Base-by-base conservation (phyloP, 2,329 filamentous ascomycete genomes). In the Colletotrichum theobromicola region DNA sequence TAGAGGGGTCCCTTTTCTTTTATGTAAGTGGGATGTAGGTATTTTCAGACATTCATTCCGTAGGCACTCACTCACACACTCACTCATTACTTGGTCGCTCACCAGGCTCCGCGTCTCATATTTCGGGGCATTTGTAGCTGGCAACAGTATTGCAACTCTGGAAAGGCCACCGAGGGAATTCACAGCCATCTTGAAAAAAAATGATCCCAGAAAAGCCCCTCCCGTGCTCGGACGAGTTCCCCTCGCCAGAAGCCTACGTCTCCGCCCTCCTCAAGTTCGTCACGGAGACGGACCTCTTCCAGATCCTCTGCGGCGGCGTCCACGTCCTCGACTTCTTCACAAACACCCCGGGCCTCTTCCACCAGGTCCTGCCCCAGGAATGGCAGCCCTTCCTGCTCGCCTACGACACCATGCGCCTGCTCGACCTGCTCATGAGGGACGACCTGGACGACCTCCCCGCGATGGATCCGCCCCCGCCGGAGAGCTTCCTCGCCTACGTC, bases 321-420 rank as follows among this genome's bases (percentile, higher is more conserved):
- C 97, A 99, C 81, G 96, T 99, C 76, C 89, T 98, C 71, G 97
- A 99, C 83, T 98, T 99, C 84, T 95, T 98, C 85, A 98, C 95
- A 3, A 91, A 92, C 55, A 91, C 95, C 62, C 94, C 95, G 7
- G 94, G 95, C 76, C 89, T 98, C 0, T 99, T 98, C 82, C 91
- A 93, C 67, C 88, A 90, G 2, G 90, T 96, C 2, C 84, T 99
- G 2, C 94, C 95, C 0, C 82, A 89, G 75, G 92, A 95, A 83
- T 99, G 97, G 97, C 91, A 94, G 77, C 81, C 87, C 0, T 98
- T 95, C 85, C 93, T 98, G 77, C 85, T 93, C 42, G 84, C 88
- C 21, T 90, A 91, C 80, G 91, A 94, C 65, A 90, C 95, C 9
- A 93, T 95, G 88, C 90, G 91, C 68, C 89, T 98, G 10, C 85